Base-by-base conservation (phyloP, 768 basidiomycete species). In the Phallus indusiatus region DNA sequence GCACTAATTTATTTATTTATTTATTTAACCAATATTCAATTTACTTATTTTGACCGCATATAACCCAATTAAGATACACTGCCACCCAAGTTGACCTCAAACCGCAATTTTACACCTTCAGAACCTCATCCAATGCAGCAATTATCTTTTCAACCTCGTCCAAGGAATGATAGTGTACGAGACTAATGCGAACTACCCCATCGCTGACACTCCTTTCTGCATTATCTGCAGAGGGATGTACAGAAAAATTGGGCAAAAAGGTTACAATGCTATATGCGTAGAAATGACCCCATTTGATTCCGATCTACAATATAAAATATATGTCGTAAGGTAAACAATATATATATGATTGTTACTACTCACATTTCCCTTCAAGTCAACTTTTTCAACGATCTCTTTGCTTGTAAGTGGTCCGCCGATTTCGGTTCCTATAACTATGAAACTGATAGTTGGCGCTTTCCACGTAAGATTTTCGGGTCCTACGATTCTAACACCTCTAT, bases 111-210 rank as follows among this genome's bases (percentile, higher is more conserved):
- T 53, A 51, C 24, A 22, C 35, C 21, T 20, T 18, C 57, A 59
- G 21, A 1, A 59, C 20, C 18, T 22, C 49, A 46, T 55, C 37
- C 35, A 60, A 46, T 6, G 52, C 69, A 0, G 70, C 70, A 33
- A 88, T 76, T 62, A 90, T 83, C 64, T 63, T 72, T 56, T 81
- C 69, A 0, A 88, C 86, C 64, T 90, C 86, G 60, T 82, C 78
- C 2, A 85, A 73, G 0, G 88, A 90, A 65, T 90, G 89, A 64
- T 90, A 88, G 64, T 90, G 89, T 21, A 88, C 86, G 24, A 90
- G 68, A 1, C 86, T 88, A 56, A 90, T 81, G 3, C 89, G 79
- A 20, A 89, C 84, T 2, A 87, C 83, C 0, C 82, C 86, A 60
- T 89, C 86, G 0, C 77, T 74, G 0, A 75, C 67, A 64, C 86